Base-by-base conservation (phyloP, 768 basidiomycete genomes). In the Boletus reticulatus region DNA sequence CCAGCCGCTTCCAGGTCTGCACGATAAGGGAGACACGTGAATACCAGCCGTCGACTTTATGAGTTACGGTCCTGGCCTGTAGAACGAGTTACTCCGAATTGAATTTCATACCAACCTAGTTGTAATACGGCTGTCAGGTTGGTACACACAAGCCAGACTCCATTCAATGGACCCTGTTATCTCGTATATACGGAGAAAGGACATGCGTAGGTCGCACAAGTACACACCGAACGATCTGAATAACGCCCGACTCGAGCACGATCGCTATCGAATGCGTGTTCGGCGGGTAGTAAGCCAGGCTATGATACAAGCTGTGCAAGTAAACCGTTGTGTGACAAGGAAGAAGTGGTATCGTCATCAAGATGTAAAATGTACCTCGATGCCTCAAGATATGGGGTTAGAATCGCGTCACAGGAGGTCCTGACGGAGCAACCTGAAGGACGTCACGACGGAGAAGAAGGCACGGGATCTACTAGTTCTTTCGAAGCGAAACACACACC, bases 41-140 rank as follows among this genome's bases (percentile, higher is more conserved):
- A 58, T 48, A 47, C 59, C 64, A 57, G 62, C 62, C 51, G 61
- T 66, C 63, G 48, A 49, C 38, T 50, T 34, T 56, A 57, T 44
- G 59, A 41, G 52, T 55, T 57, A 56, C 59, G 53, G 58, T 62
- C 70, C 53, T 29, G 29, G 70, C 70, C 67, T 68, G 57, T 17
- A 65, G 58, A 27, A 73, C 67, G 57, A 75, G 67, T 58, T 69
- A 59, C 46, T 75, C 71, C 38, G 67, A 62, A 20, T 57, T 74
- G 71, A 49, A 76, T 69, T 63, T 78, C 75, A 66, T 71, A 73
- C 60, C 66, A 71, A 51, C 65, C 67, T 73, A 44, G 50, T 50
- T 46, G 55, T 57, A 63, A 69, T 67, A 56, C 29, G 42, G 60
- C 49, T 51, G 54, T 59, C 56, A 46, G 48, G 38, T 47, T 49